phyloP scores from a whole-genome alignment of 179 eudicot genomes.

The Beta lomatogona region DNA sequence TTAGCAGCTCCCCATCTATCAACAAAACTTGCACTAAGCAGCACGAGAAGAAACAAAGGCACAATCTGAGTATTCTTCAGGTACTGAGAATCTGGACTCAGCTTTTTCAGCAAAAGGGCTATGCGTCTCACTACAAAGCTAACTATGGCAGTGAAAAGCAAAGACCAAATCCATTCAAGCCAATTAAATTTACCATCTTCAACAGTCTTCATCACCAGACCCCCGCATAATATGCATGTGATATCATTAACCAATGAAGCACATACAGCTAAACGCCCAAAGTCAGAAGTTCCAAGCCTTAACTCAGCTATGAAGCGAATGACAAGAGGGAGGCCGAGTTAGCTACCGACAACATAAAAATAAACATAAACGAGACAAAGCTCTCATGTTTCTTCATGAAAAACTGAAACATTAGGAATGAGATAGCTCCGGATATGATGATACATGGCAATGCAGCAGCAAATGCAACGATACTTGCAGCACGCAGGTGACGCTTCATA shows the following conservation, averaged over 20 bases:
- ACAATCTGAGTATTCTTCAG: conserved; percentile 63
- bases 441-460: conserved; percentile 53
- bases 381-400: conserved; percentile 30
- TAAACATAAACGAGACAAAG: conserved; percentile 36
- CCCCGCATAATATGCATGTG: conserved; percentile 35
- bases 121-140: conserved; percentile 52
- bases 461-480: conserved; percentile 49
- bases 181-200: conserved; percentile 25
- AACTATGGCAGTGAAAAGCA: conserved; percentile 43
- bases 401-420: conserved; percentile 39
- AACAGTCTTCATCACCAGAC: conserved; percentile 30
- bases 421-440: conserved; percentile 55
- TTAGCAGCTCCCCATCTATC: conserved; percentile 71
- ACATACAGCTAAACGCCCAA: conserved; percentile 73
- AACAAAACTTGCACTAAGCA: conserved; percentile 58
- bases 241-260: conserved; percentile 61
- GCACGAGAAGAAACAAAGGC: conserved; percentile 52
- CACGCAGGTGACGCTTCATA: conserved; percentile 53
- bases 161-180: conserved; percentile 37
- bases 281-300: conserved; percentile 64
- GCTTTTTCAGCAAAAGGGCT: conserved; percentile 62
- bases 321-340: conserved; percentile 71
- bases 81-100: conserved; percentile 58
- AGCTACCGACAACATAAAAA: conserved; percentile 51
- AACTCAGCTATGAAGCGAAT: conserved; percentile 69